Evolutionary conservation across 169 alveolate species (phyloP), one percentile per base, ranked within the genome.

Genomic region (Plasmodium relictum): DNA sequence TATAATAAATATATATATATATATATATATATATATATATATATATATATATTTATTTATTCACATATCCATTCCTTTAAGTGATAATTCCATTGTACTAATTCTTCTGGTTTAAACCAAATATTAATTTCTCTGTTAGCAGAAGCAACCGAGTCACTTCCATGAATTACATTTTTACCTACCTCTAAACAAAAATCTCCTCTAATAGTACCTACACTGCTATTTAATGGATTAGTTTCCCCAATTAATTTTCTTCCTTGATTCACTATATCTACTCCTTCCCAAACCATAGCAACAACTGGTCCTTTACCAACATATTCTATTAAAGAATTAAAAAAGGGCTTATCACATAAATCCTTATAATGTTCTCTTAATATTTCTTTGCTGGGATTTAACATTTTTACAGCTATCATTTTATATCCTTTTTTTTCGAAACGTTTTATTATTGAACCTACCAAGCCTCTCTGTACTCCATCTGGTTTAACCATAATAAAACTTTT

Each of bases 391-490:
- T 88, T 76, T 39, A 70, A 80, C 92, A 97, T 91, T 94, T 98
- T 98, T 94, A 98, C 86, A 20, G 98, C 99, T 69, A 97, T 98
- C 76, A 98, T 92, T 88, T 97, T 97, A 94, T 95, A 97, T 31
- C 99, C 99, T 92, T 96, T 96, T 76, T 93, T 94, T 93, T 98
- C 99, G 92, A 97, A 98, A 74, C 99, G 97, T 85, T 93, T 72
- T 58, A 98, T 83, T 87, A 98, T 96, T 74, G 96, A 97, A 50
- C 99, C 99, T 16, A 98, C 98, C 68, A 98, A 93, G 80, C 99
- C 98, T 92, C 99, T 97, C 96, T 98, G 99, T 91, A 98, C 99
- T 26, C 99, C 99, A 95, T 98, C 99, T 61, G 99, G 99, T 95
- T 98, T 98, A 69, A 98, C 95, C 99, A 98, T 98, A 88, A 98